Base-by-base conservation (phyloP, 352 stramenopile species). In the Phytophthora kernoviae region DNA sequence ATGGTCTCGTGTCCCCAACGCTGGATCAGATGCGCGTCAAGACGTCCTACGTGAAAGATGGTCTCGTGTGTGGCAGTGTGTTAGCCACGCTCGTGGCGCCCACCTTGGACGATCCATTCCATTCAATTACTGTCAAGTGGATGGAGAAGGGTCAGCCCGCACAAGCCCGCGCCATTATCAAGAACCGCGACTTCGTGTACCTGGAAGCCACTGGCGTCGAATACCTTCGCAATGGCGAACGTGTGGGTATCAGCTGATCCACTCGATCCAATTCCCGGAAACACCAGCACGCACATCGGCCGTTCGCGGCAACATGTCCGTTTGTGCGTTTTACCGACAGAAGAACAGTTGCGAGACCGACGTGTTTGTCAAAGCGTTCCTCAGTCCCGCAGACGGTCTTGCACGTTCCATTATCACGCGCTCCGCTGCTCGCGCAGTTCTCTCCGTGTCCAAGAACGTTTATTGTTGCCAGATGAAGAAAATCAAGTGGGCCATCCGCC, bases 231-330 rank as follows among this genome's bases (percentile, higher is more conserved):
- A 87, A 80, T 14, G 79, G 76, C 2, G 79, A 88, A 62, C 70
- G 62, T 3, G 63, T 88, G 14, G 79, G 79, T 88, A 83, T 49
- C 74, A 85, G 43, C 46, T 87, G 4, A 18, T 80, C 2, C 81
- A 90, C 65, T 90, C 77, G 40, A 66, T 91, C 15, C 64, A 84
- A 17, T 77, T 90, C 17, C 60, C 60, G 18, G 68, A 74, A 44
- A 73, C 65, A 5, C 52, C 64, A 1, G 52, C 58, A 20, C 65
- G 64, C 7, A 30, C 68, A 18, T 51, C 54, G 1, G 48, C 48
- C 10, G 66, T 54, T 15, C 69, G 65, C 11, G 70, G 65, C 36
- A 70, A 70, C 37, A 73, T 75, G 57, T 79, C 65, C 30, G 56
- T 75, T 20, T 79, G 65, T 20, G 62, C 62, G 7, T 47, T 79